phyloP scores from a whole-genome alignment of 75 land plant genomes.

The Gnetum montanum region DNA sequence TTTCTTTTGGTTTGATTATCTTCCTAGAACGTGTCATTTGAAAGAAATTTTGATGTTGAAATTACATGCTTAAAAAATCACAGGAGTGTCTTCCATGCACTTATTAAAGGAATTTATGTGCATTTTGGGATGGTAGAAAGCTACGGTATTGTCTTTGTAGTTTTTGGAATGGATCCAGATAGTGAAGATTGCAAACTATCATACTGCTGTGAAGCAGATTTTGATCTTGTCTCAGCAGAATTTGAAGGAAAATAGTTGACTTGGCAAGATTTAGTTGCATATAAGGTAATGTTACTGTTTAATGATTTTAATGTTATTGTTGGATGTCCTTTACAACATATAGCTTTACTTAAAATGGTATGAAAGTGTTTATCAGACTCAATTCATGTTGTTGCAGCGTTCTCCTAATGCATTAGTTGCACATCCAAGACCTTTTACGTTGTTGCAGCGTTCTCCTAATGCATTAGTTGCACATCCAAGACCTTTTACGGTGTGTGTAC shows the following conservation, averaged over 20 bases:
- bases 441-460: slow-evolving; percentile 73
- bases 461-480: slow-evolving; percentile 88
- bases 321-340: no score
- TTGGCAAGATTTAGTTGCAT: slow-evolving; percentile 83
- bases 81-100: slow-evolving; percentile 86
- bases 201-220: slow-evolving; percentile 63
- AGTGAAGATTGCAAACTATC: slow-evolving; percentile 71
- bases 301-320: neutral
- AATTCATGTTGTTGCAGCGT: neutral
- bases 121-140: slow-evolving; percentile 92
- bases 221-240: slow-evolving; percentile 83
- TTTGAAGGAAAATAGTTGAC: slow-evolving; percentile 66
- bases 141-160: slow-evolving; percentile 90
- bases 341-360: neutral
- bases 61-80: no score
- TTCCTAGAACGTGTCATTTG: no score
- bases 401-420: neutral
- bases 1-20: no score
- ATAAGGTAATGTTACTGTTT: slow-evolving; percentile 34
- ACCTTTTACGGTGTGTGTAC: slow-evolving; percentile 93
- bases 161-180: slow-evolving; percentile 90
- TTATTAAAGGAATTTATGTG: slow-evolving; percentile 83
- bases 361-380: neutral
- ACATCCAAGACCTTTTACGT: slow-evolving; percentile 1
- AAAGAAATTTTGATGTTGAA: no score